Evolutionary conservation across 2,329 filamentous ascomycete species (phyloP).

Genomic region (Cordyceps pruinosa): DNA sequence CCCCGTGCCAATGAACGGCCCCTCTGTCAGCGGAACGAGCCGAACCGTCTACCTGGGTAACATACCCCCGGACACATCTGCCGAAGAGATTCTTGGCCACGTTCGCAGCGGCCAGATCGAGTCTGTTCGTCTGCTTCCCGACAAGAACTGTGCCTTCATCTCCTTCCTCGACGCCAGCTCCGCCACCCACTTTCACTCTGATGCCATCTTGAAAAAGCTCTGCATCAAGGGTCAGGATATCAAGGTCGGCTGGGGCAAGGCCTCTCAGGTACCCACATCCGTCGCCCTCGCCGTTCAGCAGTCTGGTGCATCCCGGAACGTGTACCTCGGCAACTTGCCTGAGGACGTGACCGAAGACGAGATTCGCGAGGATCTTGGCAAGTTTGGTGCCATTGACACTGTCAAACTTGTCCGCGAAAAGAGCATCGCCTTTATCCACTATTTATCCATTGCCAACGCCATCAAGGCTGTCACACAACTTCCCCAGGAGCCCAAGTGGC

Average conservation of each 20-base stretch:
- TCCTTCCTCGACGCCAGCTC: constrained; percentile 97
- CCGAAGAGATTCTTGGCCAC: constrained; percentile 93
- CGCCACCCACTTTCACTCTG: constrained; percentile 97
- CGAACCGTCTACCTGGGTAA: constrained; percentile 96
- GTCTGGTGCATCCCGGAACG: constrained; percentile 91
- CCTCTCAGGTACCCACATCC: constrained; percentile 93
- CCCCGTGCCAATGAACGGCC: constrained; percentile 68
- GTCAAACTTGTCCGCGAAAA: constrained; percentile 98
- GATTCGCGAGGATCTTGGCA: constrained; percentile 86
- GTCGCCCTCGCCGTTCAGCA: constrained; percentile 97
- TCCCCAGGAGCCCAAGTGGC: constrained; percentile 95
- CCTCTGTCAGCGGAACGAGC: constrained; percentile 82
- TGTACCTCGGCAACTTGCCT: constrained; percentile 88
- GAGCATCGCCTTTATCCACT: constrained; percentile 95
- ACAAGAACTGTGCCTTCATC: constrained; percentile 99
- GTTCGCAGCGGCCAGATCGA: constrained; percentile 97
- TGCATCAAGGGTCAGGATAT: constrained; percentile 98
- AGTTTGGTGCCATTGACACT: constrained; percentile 94
- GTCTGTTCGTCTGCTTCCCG: constrained; percentile 90
- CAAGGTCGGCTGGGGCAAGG: constrained; percentile 99
- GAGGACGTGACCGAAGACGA: constrained; percentile 90
- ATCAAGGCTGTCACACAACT: constrained; percentile 97
- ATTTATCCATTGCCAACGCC: constrained; percentile 92
- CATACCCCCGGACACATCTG: constrained; percentile 94
- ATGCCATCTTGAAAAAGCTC: constrained; percentile 98